Base-by-base conservation (phyloP, 2,329 filamentous ascomycete genomes). In the Ophiocordyceps camponoti-saundersi region DNA sequence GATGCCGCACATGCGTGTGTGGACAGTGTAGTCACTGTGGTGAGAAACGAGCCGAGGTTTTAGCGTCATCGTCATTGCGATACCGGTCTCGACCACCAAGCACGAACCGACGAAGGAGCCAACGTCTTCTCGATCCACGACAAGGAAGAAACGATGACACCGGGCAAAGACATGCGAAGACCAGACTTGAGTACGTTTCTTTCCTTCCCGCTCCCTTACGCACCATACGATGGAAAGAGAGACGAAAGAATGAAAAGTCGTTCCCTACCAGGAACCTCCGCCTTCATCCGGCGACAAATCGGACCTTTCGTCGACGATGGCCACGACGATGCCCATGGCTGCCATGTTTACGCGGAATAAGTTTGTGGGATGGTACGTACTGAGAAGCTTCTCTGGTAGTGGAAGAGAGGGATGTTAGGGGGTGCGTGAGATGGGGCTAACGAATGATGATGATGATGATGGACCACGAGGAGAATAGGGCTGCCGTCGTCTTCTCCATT, bases 261-360 rank as follows among this genome's bases (percentile, higher is more conserved):
- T 95, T 56, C 89, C 89, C 50, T 95, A 92, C 65, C 79, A 86
- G 64, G 82, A 83, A 56, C 86, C 87, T 42, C 69, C 73, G 16
- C 16, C 36, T 44, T 70, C 77, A 56, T 79, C 80, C 57, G 75
- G 73, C 57, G 73, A 77, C 20, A 57, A 69, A 51, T 68, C 75
- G 53, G 88, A 95, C 59, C 75, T 94, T 63, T 71, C 77, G 46
- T 82, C 83, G 65, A 86, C 72, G 26, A 59, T 81, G 47, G 69
- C 74, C 26, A 90, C 82, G 59, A 93, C 89, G 34, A 71, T 96
- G 59, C 90, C 90, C 49, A 95, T 95, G 90, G 88, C 86, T 49
- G 89, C 89, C 52, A 93, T 95, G 74, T 92, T 95, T 62, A 92
- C 84, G 56, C 77, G 88, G 55, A 95, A 94, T 68, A 84, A 85